Evolutionary conservation across 1,139 yeast species (phyloP), one percentile per base, ranked within the genome.

Genomic region (Blastobotrys buckinghamii): DNA sequence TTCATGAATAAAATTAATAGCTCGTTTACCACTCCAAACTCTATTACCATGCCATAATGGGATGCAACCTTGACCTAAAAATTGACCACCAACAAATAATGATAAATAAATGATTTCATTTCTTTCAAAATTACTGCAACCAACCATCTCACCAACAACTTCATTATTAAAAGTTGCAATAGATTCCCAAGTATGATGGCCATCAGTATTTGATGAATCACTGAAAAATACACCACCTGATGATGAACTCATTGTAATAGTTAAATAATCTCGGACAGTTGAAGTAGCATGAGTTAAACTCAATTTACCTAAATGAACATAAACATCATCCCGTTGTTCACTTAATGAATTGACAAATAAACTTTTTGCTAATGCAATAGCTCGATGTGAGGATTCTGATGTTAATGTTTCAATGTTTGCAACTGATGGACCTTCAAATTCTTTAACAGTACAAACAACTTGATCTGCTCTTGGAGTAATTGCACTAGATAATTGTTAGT

Each of bases 401-500:
- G 65, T 65, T 44, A 70, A 66, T 48, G 73, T 74, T 35, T 72
- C 72, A 48, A 72, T 71, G 48, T 69, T 68, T 42, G 67, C 65
- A 38, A 65, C 70, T 7, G 67, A 52, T 53, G 80, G 81, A 54
- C 78, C 82, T 63, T 77, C 80, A 59, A 85, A 78, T 63, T 86
- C 95, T 65, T 85, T 86, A 42, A 86, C 79, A 2, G 88, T 76
- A 22, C 87, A 78, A 34, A 80, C 77, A 58, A 87, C 73, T 52
- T 75, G 77, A 58, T 84, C 89, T 8, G 95, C 92, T 64, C 94
- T 76, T 30, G 94, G 92, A 55, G 86, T 86, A 33, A 84, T 77
- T 5, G 92, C 65, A 32, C 58, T 50, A 47, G 9, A 12, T 16
- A 13, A 10, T 12, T 29, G 27, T 16, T 20, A 5, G 8, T 29